These are phyloP conservation scores for Mortierella sp. DNA, from an alignment of 371 early-diverging fungal genomes.

Conservation along the genomic window DNA sequence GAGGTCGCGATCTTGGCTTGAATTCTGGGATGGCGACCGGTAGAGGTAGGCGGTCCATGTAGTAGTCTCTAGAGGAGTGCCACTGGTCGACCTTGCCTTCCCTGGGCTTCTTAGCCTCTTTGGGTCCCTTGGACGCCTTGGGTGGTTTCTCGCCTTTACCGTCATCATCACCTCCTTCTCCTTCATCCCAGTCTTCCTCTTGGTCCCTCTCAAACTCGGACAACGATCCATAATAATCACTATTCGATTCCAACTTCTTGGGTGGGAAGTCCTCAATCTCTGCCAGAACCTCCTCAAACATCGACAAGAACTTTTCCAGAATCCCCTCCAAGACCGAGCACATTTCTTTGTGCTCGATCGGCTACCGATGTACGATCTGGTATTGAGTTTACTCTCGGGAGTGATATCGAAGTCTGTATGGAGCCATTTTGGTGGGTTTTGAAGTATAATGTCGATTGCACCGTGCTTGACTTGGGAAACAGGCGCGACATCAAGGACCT, in stretches of 20 bases:
- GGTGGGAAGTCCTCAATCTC: background rate
- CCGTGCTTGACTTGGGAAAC: too few species aligned
- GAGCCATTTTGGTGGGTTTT: constrained; percentile 62
- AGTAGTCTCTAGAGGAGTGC: background rate
- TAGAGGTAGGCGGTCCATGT: background rate
- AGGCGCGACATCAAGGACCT: background rate
- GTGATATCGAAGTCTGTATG: constrained; percentile 65
- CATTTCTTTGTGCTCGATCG: constrained; percentile 50
- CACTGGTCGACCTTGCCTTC: background rate
- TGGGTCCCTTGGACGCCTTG: background rate
- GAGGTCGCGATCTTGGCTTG: background rate
- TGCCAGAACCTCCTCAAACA: constrained; percentile 33
- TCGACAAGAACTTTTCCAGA: constrained; percentile 43
- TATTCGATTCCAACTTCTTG: background rate
- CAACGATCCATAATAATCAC: background rate
- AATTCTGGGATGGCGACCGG: background rate
- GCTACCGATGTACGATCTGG: constrained; percentile 59
- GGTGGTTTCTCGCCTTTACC: background rate
- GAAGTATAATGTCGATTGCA: background rate
- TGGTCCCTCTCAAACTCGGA: background rate
- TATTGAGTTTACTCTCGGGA: constrained; percentile 39
- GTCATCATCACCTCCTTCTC: background rate
- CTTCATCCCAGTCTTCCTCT: background rate
- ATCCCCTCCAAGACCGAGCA: constrained; percentile 58
- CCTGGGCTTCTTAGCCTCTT: background rate